Evolutionary conservation across 2,329 filamentous ascomycete genomes (phyloP), one percentile per base, ranked within the genome.

Genomic region (Ambrosiella cleistominuta): DNA sequence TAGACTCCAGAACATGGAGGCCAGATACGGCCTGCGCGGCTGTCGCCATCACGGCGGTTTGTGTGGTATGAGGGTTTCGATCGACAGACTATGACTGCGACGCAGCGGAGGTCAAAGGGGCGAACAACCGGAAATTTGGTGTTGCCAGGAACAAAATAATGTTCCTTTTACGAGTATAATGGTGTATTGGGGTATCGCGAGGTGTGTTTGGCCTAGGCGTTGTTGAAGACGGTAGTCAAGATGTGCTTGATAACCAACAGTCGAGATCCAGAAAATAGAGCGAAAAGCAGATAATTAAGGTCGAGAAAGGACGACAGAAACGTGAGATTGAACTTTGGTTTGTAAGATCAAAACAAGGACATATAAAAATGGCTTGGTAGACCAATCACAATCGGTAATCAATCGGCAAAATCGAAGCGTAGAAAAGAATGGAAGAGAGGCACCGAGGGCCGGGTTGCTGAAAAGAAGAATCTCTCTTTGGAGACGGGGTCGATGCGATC

Each of bases 11-110:
- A 55, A 76, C 74, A 61, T 75, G 73, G 64, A 74, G 72, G 63
- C 74, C 74, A 64, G 72, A 70, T 64, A 72, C 70, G 66, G 72
- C 70, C 64, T 76, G 70, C 65, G 73, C 73, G 66, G 74, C 74
- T 64, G 76, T 74, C 65, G 77, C 75, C 77, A 81, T 81, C 56
- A 63, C 63, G 13, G 42, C 15, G 53, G 56, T 47, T 44, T 58
- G 57, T 58, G 59, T 60, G 27, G 27, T 51, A 51, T 51, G 47
- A 61, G 53, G 57, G 58, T 59, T 56, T 56, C 61, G 58, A 57
- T 50, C 40, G 47, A 55, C 61, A 44, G 60, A 57, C 17, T 36
- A 2, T 11, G 47, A 44, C 49, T 53, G 19, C 19, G 42, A 44
- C 45, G 17, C 9, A 55, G 38, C 12, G 35, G 56, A 38, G 54